phyloP scores from a whole-genome alignment of 73 alveolate species.

The Uronychia binucleata region DNA sequence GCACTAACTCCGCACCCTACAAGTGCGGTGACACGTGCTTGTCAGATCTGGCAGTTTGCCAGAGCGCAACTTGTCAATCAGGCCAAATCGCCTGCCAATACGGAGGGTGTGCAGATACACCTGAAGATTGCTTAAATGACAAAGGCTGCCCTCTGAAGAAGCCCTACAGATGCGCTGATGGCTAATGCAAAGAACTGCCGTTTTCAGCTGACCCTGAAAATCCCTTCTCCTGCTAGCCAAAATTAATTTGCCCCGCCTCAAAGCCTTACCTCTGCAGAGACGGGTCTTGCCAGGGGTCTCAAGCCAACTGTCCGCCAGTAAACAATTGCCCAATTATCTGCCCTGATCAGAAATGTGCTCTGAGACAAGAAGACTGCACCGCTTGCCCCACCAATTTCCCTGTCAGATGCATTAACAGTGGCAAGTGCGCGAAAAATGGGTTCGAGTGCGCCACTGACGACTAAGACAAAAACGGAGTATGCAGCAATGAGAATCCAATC shows the following conservation, averaged over 20 bases:
- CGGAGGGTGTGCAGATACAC: slow-evolving; percentile 46
- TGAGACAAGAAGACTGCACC: not conserved
- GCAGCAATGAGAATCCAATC: slow-evolving; percentile 63
- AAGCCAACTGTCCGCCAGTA: not conserved
- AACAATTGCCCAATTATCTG: not conserved
- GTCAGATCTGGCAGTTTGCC: not conserved
- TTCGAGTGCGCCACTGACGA: not conserved
- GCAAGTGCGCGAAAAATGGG: not conserved
- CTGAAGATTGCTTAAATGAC: slow-evolving; percentile 54
- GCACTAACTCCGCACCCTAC: not conserved
- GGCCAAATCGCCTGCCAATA: slow-evolving; percentile 42
- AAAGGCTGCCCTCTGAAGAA: slow-evolving; percentile 58
- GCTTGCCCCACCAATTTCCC: not conserved
- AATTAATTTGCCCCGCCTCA: slow-evolving; percentile 38
- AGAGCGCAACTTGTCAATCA: not conserved
- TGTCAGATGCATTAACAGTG: not conserved
- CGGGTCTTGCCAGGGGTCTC: slow-evolving; percentile 56
- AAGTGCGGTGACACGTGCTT: not conserved
- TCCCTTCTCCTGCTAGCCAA: not conserved
- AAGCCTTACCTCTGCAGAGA: slow-evolving; percentile 32
- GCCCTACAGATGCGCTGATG: slow-evolving; percentile 51
- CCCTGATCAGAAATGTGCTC: not conserved
- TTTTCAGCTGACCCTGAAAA: not conserved
- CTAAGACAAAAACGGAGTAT: not conserved
- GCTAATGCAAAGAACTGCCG: slow-evolving; percentile 49